Evolutionary conservation across 1,284 basidiomycete species (phyloP), one percentile per base, ranked within the genome.

Genomic region (Jaminaea rosea): DNA sequence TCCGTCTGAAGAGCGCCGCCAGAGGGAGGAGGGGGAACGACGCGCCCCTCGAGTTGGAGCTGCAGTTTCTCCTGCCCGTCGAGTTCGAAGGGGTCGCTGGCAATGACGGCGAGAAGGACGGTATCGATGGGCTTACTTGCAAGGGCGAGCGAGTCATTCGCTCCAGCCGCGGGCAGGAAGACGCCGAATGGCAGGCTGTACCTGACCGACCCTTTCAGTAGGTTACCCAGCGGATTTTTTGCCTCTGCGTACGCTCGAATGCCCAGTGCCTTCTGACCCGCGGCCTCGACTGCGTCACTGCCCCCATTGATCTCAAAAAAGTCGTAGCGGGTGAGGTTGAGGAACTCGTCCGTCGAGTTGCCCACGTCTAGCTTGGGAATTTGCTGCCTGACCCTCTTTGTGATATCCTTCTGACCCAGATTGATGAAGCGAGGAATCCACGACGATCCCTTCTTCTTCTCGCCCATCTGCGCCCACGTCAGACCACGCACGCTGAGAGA

Each of bases 111-210:
- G 55, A 69, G 57, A 24, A 69, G 45, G 9, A 65, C 63, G 15
- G 59, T 52, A 23, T 58, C 61, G 0, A 41, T 36, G 6, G 28
- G 37, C 21, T 54, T 47, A 13, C 49, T 46, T 3, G 19, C 9
- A 9, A 28, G 37, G 3, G 15, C 34, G 13, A 19, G 11, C 15
- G 47, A 3, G 21, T 29, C 47, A 23, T 42, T 21, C 19, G n/a
- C 27, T 27, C 59, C 59, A 27, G 15, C 19, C 4, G 61, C 52
- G 24, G 67, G 65, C 32, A 69, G 50, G 31, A 44, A 69, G 47
- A 64, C 57, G 27, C 67, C 67, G 26, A 69, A 67, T 1, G 67
- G 67, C 34, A 69, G 46, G 42, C 59, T 63, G 57, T 69, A 69
- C 15, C 57, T 46, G 5, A 69, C 61, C 28, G 62, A 49, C 45